Evolutionary conservation across 495 filamentous ascomycete genomes (phyloP), one percentile per base, ranked within the genome.

Genomic region (Cercophora samala): DNA sequence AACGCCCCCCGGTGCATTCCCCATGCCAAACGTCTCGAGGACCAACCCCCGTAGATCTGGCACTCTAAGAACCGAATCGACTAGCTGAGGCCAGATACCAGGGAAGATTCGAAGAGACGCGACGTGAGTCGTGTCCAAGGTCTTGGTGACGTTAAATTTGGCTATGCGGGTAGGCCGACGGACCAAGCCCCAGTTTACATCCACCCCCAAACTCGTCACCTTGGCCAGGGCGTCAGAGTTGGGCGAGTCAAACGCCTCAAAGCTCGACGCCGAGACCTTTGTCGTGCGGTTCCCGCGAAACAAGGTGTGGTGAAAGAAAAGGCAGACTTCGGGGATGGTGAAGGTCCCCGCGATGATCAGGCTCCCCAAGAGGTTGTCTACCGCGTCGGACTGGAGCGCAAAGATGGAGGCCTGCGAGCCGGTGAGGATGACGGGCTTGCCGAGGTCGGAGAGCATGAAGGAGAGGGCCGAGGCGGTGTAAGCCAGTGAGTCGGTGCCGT

Each of bases 321-420:
- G 83, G 75, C 92, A 94, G 32, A 99, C 93, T 75, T 99, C 95
- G 0, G 95, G 93, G 68, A 99, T 93, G 81, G 93, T 91, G 77
- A 97, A 99, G 64, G 96, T 95, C 58, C 93, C 94, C 6, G 95
- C 95, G 66, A 99, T 91, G 73, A 97, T 93, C 64, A 98, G 82
- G 22, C 92, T 93, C 26, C 92, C 91, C 13, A 99, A 89, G 17
- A 99, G 82, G 71, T 99, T 99, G 77, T 97, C 93, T n/a, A 92
- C 91, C 5, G 95, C 95, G 77, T 99, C 95, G 51, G 89, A 96
- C 74, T 97, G 93, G 21, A 97, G 85, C 63, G 93, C 89, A 26
- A 94, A 87, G 84, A 99, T 99, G 23, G 93, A 91, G 0, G 93
- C 90, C 79, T 99, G 95, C 1, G 92, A 93, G 0, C 93, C 94